phyloP scores from a whole-genome alignment of 352 stramenopile genomes.

The Pythium periplocum region DNA sequence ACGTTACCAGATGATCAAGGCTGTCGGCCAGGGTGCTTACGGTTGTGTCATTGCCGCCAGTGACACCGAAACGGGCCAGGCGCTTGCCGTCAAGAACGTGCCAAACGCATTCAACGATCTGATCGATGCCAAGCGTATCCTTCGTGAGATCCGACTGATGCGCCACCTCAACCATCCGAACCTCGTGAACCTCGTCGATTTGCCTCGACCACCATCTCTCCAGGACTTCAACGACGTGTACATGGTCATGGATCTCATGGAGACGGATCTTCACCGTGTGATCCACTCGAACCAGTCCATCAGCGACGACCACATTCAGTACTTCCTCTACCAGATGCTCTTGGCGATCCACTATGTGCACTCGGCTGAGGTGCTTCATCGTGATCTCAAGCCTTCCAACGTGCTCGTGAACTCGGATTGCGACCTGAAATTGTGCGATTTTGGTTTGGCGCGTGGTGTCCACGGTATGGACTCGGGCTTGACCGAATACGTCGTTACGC shows the following conservation, averaged over 20 bases:
- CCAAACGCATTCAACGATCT: conserved; percentile 90
- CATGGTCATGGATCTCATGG: conserved; percentile 91
- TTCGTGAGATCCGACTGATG: conserved; percentile 87
- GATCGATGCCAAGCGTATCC: conserved; percentile 83
- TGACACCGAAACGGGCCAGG: conserved; percentile 79
- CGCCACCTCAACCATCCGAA: conserved; percentile 83
- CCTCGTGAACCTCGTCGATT: conserved; percentile 75
- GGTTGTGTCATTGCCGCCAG: conserved; percentile 88
- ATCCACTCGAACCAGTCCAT: conserved; percentile 86
- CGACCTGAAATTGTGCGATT: conserved; percentile 89
- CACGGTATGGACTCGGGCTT: conserved; percentile 75
- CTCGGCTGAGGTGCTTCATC: conserved; percentile 92
- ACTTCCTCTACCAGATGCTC: conserved; percentile 90
- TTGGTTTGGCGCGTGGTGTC: conserved; percentile 89
- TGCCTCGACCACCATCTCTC: conserved; percentile 72
- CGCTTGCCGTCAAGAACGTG: conserved; percentile 96
- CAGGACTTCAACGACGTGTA: conserved; percentile 89
- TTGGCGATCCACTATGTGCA: conserved; percentile 98
- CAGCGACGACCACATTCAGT: conserved; percentile 86
- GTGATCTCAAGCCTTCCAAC: conserved; percentile 87
- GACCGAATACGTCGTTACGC: conserved; percentile 89
- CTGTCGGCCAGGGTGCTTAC: conserved; percentile 88
- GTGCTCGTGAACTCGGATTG: conserved; percentile 89
- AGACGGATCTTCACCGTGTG: conserved; percentile 89
- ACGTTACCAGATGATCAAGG: conserved; percentile 88